Evolutionary conservation across 2,329 filamentous ascomycete species (phyloP), one percentile per base, ranked within the genome.

Genomic region (Boeremia exigua): DNA sequence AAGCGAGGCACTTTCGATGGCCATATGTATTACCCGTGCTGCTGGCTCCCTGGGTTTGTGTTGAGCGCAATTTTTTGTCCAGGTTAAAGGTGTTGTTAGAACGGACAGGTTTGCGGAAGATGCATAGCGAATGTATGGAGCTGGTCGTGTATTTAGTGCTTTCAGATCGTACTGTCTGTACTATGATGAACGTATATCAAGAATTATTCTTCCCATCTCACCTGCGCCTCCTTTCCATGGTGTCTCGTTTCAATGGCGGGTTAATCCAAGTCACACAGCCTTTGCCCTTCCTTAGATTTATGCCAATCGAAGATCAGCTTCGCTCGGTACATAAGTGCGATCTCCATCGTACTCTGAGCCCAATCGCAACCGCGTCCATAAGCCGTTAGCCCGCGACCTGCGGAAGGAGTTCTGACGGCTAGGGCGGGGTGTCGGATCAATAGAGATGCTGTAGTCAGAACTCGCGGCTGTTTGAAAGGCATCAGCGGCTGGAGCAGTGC

Each of bases 31-130:
- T 72, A 63, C 60, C 62, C 66, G 7, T 69, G 70, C 48, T 69
- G 69, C 42, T 74, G 67, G 66, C 63, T 75, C 12, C 73, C 73
- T 32, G 61, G 70, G 43, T 73, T 71, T 33, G 59, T 73, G 49
- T 58, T 74, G 36, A 65, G 63, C 36, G 68, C 71, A 27, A 74
- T 69, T 14, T 75, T 73, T 50, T 75, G 73, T 63, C 73, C 70
- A 53, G 66, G 55, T 8, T 67, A 49, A 30, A 4, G n/a, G 12
- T n/a, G 14, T n/a, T 15, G 1, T 32, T n/a, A 15, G 15, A 12
- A 8, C 8, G 3, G 19, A 29, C 38, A 7, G 12, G 11, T 8
- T 14, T 14, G 15, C 11, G 17, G 4, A 17, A 37, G 7, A 19
- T 37, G 34, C 15, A 17, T n/a, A 19, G 15, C 34, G 19, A 37